These are phyloP conservation scores for Yamagishiella unicocca DNA, from an alignment of 139 green algal species.

Conservation along the genomic window DNA sequence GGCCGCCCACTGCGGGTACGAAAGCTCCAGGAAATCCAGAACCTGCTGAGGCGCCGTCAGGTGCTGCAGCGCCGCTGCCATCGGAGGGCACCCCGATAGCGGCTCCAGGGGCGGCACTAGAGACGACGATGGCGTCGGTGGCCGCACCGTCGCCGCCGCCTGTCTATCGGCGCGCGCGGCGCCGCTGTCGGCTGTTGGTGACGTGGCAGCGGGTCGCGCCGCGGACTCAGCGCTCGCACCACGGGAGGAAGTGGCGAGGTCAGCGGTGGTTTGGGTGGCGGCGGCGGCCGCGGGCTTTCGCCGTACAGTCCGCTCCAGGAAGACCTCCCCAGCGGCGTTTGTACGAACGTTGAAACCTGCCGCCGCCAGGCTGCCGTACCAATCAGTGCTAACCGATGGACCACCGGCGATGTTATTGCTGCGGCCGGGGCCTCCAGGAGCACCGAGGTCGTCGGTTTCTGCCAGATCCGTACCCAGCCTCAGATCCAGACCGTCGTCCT, in stretches of 20 bases:
- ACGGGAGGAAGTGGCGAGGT: neutral
- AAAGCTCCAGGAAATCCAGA: slow-evolving; percentile 34
- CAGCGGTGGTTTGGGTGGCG: neutral
- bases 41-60: slow-evolving; percentile 28
- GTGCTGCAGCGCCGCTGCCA: neutral
- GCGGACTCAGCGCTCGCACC: too few relatives aligned
- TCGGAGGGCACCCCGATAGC: neutral
- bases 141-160: neutral
- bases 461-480: neutral
- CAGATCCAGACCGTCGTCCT: slow-evolving; percentile 17
- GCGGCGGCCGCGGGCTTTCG: neutral
- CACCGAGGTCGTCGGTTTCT: neutral
- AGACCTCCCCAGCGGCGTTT: slow-evolving; percentile 18
- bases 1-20: slow-evolving; percentile 31
- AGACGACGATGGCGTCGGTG: neutral
- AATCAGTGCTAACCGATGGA: neutral
- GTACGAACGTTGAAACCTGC: slow-evolving; percentile 14
- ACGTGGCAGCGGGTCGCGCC: neutral
- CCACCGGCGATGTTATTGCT: too few relatives aligned
- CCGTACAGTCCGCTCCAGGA: slow-evolving; percentile 19
- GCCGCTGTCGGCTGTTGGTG: neutral
- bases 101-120: slow-evolving; percentile 10
- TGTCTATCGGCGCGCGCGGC: neutral
- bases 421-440: neutral
- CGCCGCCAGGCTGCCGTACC: slow-evolving; percentile 22